Evolutionary conservation across 805 yeast genomes (phyloP).

Genomic region (Candida sithepensis): DNA sequence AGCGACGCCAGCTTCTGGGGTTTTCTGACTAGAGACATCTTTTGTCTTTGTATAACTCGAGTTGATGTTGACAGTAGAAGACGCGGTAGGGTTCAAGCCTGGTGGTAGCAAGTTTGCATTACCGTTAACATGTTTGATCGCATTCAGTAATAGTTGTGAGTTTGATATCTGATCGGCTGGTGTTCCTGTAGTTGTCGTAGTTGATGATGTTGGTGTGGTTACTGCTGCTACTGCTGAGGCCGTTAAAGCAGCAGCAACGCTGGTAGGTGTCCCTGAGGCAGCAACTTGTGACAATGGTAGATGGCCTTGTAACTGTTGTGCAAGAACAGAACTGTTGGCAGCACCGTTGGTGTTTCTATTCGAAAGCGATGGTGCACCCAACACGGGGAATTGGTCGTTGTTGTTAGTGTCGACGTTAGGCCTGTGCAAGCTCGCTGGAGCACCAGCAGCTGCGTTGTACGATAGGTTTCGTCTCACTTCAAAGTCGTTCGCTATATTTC

Average conservation of each 20-base stretch:
- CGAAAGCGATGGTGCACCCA: slow-evolving; percentile 15
- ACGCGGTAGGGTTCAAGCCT: slow-evolving; percentile 5
- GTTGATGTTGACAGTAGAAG: neutral
- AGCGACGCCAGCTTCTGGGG: neutral
- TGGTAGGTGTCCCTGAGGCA: neutral
- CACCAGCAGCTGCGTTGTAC: slow-evolving; percentile 12
- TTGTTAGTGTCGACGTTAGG: slow-evolving; percentile 6
- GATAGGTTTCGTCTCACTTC: slow-evolving; percentile 12
- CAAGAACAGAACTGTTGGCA: slow-evolving; percentile 2
- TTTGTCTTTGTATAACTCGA: neutral
- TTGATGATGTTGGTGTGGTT: slow-evolving; percentile 5
- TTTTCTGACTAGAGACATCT: neutral
- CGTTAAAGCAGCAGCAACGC: slow-evolving; percentile 15
- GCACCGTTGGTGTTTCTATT: neutral
- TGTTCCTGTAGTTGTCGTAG: neutral
- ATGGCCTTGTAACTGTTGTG: slow-evolving; percentile 8
- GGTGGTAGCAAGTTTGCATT: slow-evolving; percentile 10
- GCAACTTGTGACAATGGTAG: slow-evolving; percentile 1
- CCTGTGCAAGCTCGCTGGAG: slow-evolving; percentile 6
- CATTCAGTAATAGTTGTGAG: slow-evolving; percentile 25
- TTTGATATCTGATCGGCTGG: slow-evolving; percentile 14
- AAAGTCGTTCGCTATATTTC: slow-evolving; percentile 13
- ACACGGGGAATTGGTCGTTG: slow-evolving; percentile 27
- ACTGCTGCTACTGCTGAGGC: slow-evolving; percentile 1
- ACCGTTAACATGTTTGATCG: slow-evolving; percentile 19